Evolutionary conservation across 2,329 filamentous ascomycete genomes (phyloP).

Genomic region (Aureobasidium pullulans): DNA sequence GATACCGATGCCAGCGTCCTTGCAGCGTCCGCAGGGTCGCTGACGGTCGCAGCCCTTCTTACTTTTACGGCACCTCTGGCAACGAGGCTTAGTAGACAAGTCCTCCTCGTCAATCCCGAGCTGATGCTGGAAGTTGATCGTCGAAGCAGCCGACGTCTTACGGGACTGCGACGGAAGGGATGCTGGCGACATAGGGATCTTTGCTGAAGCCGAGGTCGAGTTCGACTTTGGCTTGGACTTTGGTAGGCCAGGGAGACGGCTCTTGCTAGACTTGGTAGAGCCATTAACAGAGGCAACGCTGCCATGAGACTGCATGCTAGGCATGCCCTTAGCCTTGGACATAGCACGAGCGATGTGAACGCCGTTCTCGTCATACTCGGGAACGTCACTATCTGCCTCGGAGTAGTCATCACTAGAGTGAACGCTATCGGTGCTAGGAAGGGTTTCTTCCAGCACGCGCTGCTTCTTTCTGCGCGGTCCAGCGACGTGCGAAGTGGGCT

Average conservation of each 20-base stretch:
- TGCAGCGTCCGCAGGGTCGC: constrained; percentile 88
- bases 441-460: constrained; percentile 40
- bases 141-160: constrained; percentile 66
- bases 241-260: constrained; percentile 32
- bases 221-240: constrained; percentile 49
- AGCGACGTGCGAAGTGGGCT: constrained; percentile 22
- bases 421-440: constrained; percentile 50
- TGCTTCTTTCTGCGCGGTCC: constrained; percentile 30
- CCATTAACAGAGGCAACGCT: constrained; percentile 23
- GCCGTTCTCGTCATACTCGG: constrained; percentile 21
- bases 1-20: constrained; percentile 85
- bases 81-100: constrained; percentile 88
- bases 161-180: constrained; percentile 63
- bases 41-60: constrained; percentile 99
- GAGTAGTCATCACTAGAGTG: constrained; percentile 55
- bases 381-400: constrained; percentile 47
- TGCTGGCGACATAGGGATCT: constrained; percentile 45
- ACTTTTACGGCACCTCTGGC: constrained; percentile 97
- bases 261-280: constrained; percentile 34
- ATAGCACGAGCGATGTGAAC: constrained; percentile 26
- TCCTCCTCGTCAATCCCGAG: constrained; percentile 70
- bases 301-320: constrained; percentile 27
- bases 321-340: constrained; percentile 37
- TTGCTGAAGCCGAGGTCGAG: constrained; percentile 29
- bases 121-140: constrained; percentile 44